Evolutionary conservation across 345 rosid genomes (phyloP), one percentile per base, ranked within the genome.

Genomic region (Rhodamnia argentea): DNA sequence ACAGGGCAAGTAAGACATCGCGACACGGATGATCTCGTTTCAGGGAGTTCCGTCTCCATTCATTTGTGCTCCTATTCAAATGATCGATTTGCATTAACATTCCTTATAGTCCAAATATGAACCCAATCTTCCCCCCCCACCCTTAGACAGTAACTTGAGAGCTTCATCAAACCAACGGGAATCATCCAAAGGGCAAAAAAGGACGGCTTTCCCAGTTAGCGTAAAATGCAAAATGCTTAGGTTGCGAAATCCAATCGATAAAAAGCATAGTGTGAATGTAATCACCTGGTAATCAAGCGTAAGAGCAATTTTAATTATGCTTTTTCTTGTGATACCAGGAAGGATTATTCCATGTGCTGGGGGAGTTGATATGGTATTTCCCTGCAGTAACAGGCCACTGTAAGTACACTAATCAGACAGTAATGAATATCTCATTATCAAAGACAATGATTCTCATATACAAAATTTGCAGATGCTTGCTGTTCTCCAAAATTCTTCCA

Each of bases 281-380:
- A 40, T 82, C 83, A 78, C 89, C 86, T 85, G 85, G 51, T 75
- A 83, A 44, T 87, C 75, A 14, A 57, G 26, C 84, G 26, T 22
- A 6, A 1, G 18, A 58, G 92, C 89, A 57, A 91, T 14, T 84
- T 89, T 89, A 6, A 93, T 90, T n/a, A 90, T 57, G 85, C 90
- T 93, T 90, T 87, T 91, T 76, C 93, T 84, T 10, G 93, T 92
- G 82, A 92, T 85, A 57, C 93, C 92, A 5, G 92, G 91, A 12
- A 93, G 90, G 54, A 93, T 90, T 23, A 89, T 92, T 84, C 94
- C 94, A 10, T 82, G 23, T n/a, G 83, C 74, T 82, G 89, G 59
- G 1, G 95, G 95, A 52, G 95, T 93, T 15, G 91, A 84, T 37
- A 93, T 88, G 10, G 84, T 82, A 56, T 87, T 90, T 47, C 89